Base-by-base conservation (phyloP, 331 rosid species). In the Cydonia oblonga region DNA sequence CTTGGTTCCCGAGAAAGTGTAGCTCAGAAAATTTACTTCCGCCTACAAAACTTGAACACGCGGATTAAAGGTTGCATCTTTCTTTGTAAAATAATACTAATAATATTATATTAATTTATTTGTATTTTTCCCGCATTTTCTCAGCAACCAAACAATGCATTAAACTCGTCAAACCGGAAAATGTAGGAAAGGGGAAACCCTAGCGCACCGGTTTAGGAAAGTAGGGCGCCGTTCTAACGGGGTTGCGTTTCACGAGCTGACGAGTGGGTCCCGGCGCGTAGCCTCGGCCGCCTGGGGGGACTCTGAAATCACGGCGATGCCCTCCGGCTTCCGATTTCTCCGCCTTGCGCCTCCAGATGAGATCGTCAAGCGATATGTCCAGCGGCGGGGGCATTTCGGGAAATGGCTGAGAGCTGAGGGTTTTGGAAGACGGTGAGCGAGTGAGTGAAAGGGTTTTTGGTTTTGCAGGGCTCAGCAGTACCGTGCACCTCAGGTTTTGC, bases 351-450 rank as follows among this genome's bases (percentile, higher is more conserved):
- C 40, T 63, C 68, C 2, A 28, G 66, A 74, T 76, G 68, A 83
- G 46, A 11, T 77, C 82, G 64, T 80, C 87, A 23, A 83, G 84
- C 19, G 84, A 62, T 80, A 76, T 70, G 75, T 83, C 80, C 26
- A 83, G 81, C 7, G 35, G 28, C 19, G 9, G n/a, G 57, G 77
- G 14, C 82, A 79, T 76, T 65, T 58, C 70, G 74, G 19, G 9
- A 10, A 11, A 62, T 24, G 2, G 16, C 23, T 2, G 54, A 58
- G 61, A 4, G 44, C 23, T 8, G 32, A 19, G 38, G 52, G 20
- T 14, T 15, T 5, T 40, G 5, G 2, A 62, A 38, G 42, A 29
- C 42, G 4, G 14, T 62, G 66, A 24, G 62, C 3, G 23, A 52
- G 58, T 7, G 62, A 22, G 42, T 35, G 42, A 10, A 38, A 15